Evolutionary conservation across 257 asterid species (phyloP).

Genomic region (Jasminum sambac): DNA sequence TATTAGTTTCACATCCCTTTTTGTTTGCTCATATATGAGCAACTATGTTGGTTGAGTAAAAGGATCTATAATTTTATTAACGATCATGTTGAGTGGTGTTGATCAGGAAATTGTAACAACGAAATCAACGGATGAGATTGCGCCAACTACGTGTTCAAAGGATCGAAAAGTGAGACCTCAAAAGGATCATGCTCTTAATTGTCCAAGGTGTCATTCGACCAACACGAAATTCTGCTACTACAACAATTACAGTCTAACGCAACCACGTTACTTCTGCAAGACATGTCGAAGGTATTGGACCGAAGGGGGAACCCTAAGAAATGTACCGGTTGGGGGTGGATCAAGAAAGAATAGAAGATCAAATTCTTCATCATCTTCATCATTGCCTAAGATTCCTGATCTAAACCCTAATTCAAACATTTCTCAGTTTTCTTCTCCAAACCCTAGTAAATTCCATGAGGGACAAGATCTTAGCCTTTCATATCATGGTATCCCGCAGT

Average conservation of each 20-base stretch:
- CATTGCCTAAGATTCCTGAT: constrained; percentile 40
- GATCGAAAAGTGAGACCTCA: constrained; percentile 62
- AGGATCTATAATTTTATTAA: neutral
- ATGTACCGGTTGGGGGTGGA: constrained; percentile 80
- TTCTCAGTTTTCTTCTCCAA: constrained; percentile 34
- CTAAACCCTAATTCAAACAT: constrained; percentile 41
- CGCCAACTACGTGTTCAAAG: constrained; percentile 40
- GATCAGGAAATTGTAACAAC: constrained; percentile 58
- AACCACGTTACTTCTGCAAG: constrained; percentile 85
- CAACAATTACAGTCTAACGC: constrained; percentile 80
- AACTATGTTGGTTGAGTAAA: neutral
- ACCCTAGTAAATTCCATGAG: constrained; percentile 41
- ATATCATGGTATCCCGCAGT: constrained; percentile 39
- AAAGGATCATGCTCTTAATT: constrained; percentile 53
- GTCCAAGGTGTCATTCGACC: constrained; percentile 74
- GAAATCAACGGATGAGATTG: constrained; percentile 44
- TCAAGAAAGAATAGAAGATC: constrained; percentile 62
- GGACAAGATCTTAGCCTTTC: constrained; percentile 67
- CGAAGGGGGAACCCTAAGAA: constrained; percentile 76
- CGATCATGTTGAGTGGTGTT: constrained; percentile 11
- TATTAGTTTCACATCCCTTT: neutral
- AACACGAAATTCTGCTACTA: constrained; percentile 82
- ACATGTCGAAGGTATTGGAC: constrained; percentile 87
- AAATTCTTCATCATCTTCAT: constrained; percentile 25
- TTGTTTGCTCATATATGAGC: constrained; percentile 14